phyloP scores from a whole-genome alignment of 2,329 filamentous ascomycete genomes.

The Colletotrichum sp. region DNA sequence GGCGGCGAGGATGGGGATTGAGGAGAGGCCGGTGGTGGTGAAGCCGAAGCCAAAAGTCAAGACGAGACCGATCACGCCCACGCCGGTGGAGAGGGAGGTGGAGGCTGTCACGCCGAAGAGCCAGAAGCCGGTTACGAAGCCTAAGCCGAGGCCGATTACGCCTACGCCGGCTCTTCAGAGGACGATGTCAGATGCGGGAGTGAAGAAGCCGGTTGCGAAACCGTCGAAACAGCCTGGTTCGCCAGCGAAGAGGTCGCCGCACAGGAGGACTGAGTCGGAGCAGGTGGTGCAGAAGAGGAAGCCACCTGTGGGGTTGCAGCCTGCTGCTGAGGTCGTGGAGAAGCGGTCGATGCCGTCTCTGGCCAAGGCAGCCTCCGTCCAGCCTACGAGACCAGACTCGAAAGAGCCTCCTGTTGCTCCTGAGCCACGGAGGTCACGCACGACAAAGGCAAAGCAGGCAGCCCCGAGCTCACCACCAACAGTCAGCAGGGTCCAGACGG shows the following conservation, averaged over 20 bases:
- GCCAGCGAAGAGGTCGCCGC: not conserved
- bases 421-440: conserved; percentile 4
- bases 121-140: not conserved
- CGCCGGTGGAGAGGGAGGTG: not conserved
- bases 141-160: not conserved
- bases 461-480: conserved; percentile 23
- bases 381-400: not conserved
- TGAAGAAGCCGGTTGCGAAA: not conserved
- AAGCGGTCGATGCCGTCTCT: not conserved
- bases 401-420: not conserved
- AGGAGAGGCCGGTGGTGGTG: not conserved
- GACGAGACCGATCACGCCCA: conserved; percentile 17
- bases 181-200: not conserved
- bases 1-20: not conserved
- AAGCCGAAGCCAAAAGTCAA: conserved; percentile 29
- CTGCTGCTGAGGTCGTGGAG: not conserved
- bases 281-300: not conserved
- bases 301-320: not conserved
- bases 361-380: not conserved
- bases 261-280: not conserved
- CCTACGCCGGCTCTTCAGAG: not conserved
- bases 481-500: conserved; percentile 22
- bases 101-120: not conserved
- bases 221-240: not conserved
- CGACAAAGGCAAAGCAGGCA: not conserved